Evolutionary conservation across 176 grass and related monocot genomes (phyloP), one percentile per base, ranked within the genome.

Genomic region (Oryza nivara): DNA sequence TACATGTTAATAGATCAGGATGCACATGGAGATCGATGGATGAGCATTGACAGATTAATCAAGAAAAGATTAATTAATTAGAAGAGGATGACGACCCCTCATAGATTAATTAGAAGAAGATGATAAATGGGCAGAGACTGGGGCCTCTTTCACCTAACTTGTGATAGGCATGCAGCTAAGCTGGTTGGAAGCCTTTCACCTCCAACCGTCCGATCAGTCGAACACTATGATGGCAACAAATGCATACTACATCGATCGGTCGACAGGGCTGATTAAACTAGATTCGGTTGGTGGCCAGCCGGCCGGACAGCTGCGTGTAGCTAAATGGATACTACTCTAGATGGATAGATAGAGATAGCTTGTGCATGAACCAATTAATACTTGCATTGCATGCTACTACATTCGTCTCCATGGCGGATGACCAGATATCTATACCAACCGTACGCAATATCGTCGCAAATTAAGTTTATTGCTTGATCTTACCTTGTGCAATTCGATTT

Each of bases 301-400:
- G n/a, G 19, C 58, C n/a, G 58, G 20, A 63, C 82, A 68, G 14
- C 23, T 70, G 44, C 38, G 4, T 13, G 73, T 32, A 20, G 5
- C 54, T 58, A 5, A 20, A 41, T 41, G 40, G 52, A 56, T 56
- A 5, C 23, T 23, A 23, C 23, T 23, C 23, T 23, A 23, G 23
- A 23, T 23, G 23, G 54, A 58, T 56, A 80, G 72, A 36, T 36
- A 5, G 4, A 36, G 35, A 13, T 76, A 78, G 81, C 61, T 70
- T 82, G 77, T 64, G 52, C 76, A 75, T 13, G 75, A 77, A 41
- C 63, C 63, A 7, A 79, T 61, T 46, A 23, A 80, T 87, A 80
- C 89, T 90, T 90, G 80, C 80, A 83, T 90, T 87, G 80, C 75
- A 83, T 90, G 84, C 89, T 64, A 90, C 89, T 87, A 30, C 89